These are phyloP conservation scores for Bromus sterilis DNA, from an alignment of 176 grass and related monocot genomes.

Conservation along the genomic window DNA sequence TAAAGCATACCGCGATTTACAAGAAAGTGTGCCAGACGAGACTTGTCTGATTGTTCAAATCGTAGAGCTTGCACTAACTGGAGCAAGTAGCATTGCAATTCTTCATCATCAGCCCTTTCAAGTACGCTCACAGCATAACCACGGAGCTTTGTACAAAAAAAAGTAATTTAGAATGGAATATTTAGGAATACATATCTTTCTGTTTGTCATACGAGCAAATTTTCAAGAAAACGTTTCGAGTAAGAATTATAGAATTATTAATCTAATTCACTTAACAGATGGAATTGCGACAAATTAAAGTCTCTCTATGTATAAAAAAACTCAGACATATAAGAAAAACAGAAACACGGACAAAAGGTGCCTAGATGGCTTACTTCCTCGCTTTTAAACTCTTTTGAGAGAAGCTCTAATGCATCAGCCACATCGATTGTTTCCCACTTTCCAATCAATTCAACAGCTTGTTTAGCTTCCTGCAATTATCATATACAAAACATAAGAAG, in stretches of 20 bases:
- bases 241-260: not conserved
- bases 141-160: conserved; percentile 63
- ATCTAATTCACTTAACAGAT: not conserved
- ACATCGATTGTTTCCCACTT: not conserved
- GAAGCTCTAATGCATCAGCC: not conserved
- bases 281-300: not conserved
- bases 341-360: not conserved
- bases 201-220: too few relatives aligned
- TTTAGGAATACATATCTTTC: too few relatives aligned
- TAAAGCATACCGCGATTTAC: conserved; percentile 72
- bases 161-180: not conserved
- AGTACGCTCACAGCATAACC: conserved; percentile 90
- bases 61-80: conserved; percentile 98
- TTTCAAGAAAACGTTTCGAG: not conserved
- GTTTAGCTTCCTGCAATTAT: not conserved
- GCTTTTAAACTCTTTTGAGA: too few relatives aligned
- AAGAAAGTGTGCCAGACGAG: conserved; percentile 81
- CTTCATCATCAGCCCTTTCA: conserved; percentile 95
- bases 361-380: not conserved
- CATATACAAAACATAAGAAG: not conserved
- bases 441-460: not conserved
- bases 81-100: conserved; percentile 92
- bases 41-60: conserved; percentile 96
- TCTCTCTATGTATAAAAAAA: not conserved
- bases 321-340: not conserved